Evolutionary conservation across 371 early-diverging fungal genomes (phyloP), one percentile per base, ranked within the genome.

Genomic region (Mortierella sp.): DNA sequence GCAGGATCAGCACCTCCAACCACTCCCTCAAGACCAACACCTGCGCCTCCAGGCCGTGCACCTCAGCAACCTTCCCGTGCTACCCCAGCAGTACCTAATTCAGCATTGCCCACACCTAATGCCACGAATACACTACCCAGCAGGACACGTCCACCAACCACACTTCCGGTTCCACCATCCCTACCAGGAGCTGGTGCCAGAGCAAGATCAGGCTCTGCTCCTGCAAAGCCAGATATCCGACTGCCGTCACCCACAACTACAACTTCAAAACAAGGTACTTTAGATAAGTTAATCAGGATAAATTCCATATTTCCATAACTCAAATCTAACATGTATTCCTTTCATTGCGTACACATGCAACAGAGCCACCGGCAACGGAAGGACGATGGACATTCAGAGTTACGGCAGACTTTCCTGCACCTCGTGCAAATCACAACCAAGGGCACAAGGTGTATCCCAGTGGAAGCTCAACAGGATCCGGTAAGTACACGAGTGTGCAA

Each of bases 1-100:
- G 59, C 77, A 57, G 39, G 77, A 14, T 78, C 71, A 60, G 73
- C 78, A 47, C 78, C 87, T 37, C 84, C 89, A 32, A 84, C 83
- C 40, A 78, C 86, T 39, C 88, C 88, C 14, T 73, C 84, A 12
- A 57, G 73, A 52, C 58, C 81, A 57, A 71, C 80, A 9, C 79
- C 79, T 20, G 72, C 64, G 32, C 75, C 57, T 18, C 79, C 79
- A 30, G 57, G 66, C 22, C 79, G 79, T n/a, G 65, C 70, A 8
- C 72, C 80, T 59, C 80, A 73, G 37, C 78, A 74, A 18, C 80
- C 80, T 10, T 32, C 45, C 22, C 75, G 80, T 26, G 64, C 68
- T 20, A 68, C 75, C 16, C 75, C 75, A 11, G 58, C 64, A 39
- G 72, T 72, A 20, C 80, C 80, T 28, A 43, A 69, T 40, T 52